phyloP scores from a whole-genome alignment of 1,284 basidiomycete species.

The Ustilago cynodontis region DNA sequence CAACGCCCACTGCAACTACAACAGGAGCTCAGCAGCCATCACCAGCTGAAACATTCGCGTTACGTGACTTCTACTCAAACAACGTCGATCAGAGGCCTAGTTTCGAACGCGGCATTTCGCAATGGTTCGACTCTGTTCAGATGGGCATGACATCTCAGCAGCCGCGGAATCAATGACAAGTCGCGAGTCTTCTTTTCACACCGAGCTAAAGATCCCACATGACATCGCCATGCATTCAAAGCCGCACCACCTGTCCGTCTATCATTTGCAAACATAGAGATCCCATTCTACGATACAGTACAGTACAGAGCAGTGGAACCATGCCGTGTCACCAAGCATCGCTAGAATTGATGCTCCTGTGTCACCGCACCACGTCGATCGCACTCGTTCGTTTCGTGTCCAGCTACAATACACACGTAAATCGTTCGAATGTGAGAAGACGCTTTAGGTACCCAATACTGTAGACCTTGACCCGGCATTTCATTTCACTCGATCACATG shows the following conservation, averaged over 20 bases:
- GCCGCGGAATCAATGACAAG: not conserved
- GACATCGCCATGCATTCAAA: not conserved
- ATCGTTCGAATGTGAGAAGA: too few species aligned
- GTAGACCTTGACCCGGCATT: too few species aligned
- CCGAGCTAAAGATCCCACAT: too few species aligned
- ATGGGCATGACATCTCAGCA: slow-evolving; percentile 21
- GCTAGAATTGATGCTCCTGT: too few species aligned
- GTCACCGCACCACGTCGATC: too few species aligned
- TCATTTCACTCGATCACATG: too few species aligned
- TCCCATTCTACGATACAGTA: too few species aligned
- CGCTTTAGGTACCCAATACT: too few species aligned
- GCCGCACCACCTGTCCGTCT: not conserved
- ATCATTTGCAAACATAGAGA: not conserved
- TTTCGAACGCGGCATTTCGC: slow-evolving; percentile 11
- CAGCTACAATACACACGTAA: too few species aligned
- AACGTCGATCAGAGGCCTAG: slow-evolving; percentile 22
- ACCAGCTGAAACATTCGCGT: slow-evolving; percentile 31
- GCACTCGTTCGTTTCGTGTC: too few species aligned
- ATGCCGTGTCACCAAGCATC: slow-evolving; percentile 13
- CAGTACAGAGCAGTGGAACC: too few species aligned
- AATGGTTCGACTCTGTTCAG: slow-evolving; percentile 36
- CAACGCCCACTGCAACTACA: slow-evolving; percentile 4
- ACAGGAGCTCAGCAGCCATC: slow-evolving; percentile 17
- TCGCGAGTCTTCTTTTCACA: not conserved
- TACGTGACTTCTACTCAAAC: slow-evolving; percentile 35